Percentiles rank a stretch among this genome's conserved stretches.
These are phyloP conservation scores for Marasmius fiardii DNA, from an alignment of 1,284 basidiomycete species.

Conservation along the genomic window DNA sequence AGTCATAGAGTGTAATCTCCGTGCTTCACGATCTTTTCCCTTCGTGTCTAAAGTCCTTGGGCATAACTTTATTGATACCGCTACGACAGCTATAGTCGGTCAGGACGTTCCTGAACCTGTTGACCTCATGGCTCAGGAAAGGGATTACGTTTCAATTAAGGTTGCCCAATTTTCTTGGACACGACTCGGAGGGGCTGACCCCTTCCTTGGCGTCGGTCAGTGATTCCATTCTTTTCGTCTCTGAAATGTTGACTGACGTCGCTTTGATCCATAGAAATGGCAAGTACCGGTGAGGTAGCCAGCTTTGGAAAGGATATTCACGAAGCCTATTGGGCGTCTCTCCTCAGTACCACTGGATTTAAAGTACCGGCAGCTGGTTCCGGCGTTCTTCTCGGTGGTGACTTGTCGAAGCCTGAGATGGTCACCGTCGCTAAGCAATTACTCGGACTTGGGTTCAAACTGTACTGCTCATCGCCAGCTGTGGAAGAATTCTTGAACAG, in stretches of 20 bases:
- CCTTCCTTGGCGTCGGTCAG: conserved; percentile 92
- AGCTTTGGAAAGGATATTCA: conserved; percentile 93
- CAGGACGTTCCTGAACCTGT: conserved; percentile 89
- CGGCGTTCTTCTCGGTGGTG: conserved; percentile 88
- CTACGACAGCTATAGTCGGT: conserved; percentile 89
- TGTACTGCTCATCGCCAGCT: conserved; percentile 80
- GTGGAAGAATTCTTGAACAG: conserved; percentile 86
- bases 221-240: conserved; percentile 15
- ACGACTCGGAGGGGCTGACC: conserved; percentile 90
- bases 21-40: conserved; percentile 97
- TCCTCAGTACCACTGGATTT: conserved; percentile 90
- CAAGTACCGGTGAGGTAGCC: conserved; percentile 98
- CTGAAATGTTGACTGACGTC: not conserved
- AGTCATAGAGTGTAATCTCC: conserved; percentile 98
- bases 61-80: conserved; percentile 95
- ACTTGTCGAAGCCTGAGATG: conserved; percentile 82
- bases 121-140: conserved; percentile 90
- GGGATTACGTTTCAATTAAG: conserved; percentile 96
- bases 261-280: conserved; percentile 73
- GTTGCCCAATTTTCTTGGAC: conserved; percentile 99
- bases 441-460: conserved; percentile 83
- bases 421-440: conserved; percentile 74
- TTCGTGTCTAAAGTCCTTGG: conserved; percentile 99
- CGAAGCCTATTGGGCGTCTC: conserved; percentile 95
- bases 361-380: conserved; percentile 79